These are phyloP conservation scores for Phylloporus sp. DNA, from an alignment of 768 basidiomycete species.

Conservation along the genomic window DNA sequence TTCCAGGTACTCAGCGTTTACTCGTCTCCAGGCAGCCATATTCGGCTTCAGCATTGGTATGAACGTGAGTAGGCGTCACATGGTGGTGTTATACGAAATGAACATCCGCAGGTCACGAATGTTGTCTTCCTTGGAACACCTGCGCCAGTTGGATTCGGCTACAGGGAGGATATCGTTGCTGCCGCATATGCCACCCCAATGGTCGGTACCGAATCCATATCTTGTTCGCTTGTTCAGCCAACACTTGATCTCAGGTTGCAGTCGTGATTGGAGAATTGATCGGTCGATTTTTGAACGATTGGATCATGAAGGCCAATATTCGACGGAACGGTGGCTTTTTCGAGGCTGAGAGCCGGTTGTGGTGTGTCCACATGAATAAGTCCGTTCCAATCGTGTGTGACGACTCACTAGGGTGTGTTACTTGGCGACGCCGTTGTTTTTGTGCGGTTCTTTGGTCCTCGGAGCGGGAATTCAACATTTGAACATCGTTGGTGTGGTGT, in stretches of 20 bases:
- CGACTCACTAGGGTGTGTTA: conserved; percentile 31
- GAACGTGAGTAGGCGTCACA: conserved; percentile 28
- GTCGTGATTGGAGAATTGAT: conserved; percentile 48
- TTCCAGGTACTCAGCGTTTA: neutral
- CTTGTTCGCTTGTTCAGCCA: neutral
- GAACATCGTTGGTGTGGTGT: conserved; percentile 27
- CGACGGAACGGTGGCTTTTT: conserved; percentile 48
- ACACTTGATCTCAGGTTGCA: conserved; percentile 33
- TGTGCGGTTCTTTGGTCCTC: conserved; percentile 40
- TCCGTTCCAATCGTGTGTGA: neutral
- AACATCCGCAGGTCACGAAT: conserved; percentile 42
- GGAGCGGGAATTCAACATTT: conserved; percentile 36
- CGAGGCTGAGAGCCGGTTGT: conserved; percentile 45
- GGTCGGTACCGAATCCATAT: conserved; percentile 20
- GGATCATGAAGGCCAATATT: conserved; percentile 40
- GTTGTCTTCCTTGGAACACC: conserved; percentile 49
- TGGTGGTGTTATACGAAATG: neutral
- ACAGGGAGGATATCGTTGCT: conserved; percentile 36
- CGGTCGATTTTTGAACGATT: conserved; percentile 49
- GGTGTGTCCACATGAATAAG: conserved; percentile 21
- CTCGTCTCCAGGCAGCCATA: conserved; percentile 29
- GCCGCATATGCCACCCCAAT: conserved; percentile 44
- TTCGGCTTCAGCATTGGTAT: conserved; percentile 50
- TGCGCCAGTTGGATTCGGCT: conserved; percentile 44
- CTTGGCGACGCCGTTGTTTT: conserved; percentile 35